Evolutionary conservation across 1,284 basidiomycete genomes (phyloP).

Genomic region (Marasmius sp.): DNA sequence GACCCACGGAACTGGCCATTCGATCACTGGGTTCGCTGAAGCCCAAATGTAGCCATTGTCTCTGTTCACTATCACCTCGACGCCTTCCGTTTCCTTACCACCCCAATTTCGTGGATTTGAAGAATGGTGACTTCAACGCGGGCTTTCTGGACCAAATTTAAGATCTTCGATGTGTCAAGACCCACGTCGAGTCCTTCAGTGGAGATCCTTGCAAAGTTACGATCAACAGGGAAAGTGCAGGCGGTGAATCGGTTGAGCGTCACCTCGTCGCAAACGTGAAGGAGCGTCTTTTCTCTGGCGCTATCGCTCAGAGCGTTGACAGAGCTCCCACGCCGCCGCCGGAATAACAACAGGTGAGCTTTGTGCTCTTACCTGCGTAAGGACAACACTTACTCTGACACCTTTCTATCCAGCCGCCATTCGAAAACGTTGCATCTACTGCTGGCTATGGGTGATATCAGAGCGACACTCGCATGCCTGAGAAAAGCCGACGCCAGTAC

Average conservation of each 20-base stretch:
- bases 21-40: too few relatives aligned
- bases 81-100: too few relatives aligned
- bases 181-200: conserved; percentile 61
- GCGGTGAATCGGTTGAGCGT: conserved; percentile 52
- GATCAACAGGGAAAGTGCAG: conserved; percentile 66
- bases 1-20: conserved; percentile 56
- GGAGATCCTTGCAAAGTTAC: conserved; percentile 57
- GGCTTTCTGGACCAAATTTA: conserved; percentile 63
- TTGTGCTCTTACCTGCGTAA: background rate
- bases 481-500: conserved; percentile 48
- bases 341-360: conserved; percentile 47
- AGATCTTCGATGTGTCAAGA: conserved; percentile 62
- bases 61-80: too few relatives aligned
- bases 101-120: too few relatives aligned
- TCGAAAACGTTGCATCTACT: conserved; percentile 45
- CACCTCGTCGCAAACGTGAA: conserved; percentile 48
- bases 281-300: too few relatives aligned
- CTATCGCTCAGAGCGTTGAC: conserved; percentile 60
- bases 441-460: conserved; percentile 47
- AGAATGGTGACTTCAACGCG: too few relatives aligned
- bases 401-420: conserved; percentile 40
- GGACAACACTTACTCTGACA: conserved; percentile 2
- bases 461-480: conserved; percentile 43
- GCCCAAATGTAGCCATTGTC: too few relatives aligned
- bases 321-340: conserved; percentile 47